Base-by-base conservation (phyloP, 208 protist genomes). In the Acanthamoeba sp. region DNA sequence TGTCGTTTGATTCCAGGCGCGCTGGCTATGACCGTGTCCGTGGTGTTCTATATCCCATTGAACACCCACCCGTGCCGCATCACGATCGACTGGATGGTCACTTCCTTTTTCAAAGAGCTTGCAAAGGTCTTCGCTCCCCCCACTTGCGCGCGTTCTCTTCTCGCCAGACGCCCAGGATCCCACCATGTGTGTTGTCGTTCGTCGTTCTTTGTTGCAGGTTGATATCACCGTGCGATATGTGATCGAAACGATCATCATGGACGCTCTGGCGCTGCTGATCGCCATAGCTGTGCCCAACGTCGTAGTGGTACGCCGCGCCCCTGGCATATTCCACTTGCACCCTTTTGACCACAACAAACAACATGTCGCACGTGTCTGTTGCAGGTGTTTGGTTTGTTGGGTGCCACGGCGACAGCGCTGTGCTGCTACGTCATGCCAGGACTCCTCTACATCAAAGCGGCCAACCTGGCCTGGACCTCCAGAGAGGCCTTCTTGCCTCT, bases 21-120 rank as follows among this genome's bases (percentile, higher is more conserved):
- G 29, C 34, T 91, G 85, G 85, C 85, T 22, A 73, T 91, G 85
- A 91, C 85, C 4, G 16, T 91, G 10, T 91, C 85, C 6, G 59
- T 91, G 18, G 85, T 91, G 34, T 91, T 91, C 40, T 91, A 91
- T n/a, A 91, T 91, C n/a, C 85, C 85, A 42, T 24, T 91, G 85
- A 91, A 91, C 85, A 91, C 85, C 7, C 85, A 91, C 38, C 85
- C 85, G 18, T 91, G 85, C 38, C 50, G 85, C 12, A 91, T 91
- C 59, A 91, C 85, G n/a, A 36, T 91, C 16, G 85, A 91, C n/a
- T 91, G 85, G 85, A 91, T 91, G 85, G 20, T 71, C 0, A 87
- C 78, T 10, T 52, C 73, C 73, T 52, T 84, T n/a, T 42, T 27
- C 40, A 84, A 50, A 42, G 27, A 42, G 82, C 29, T 90, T 90